Evolutionary conservation across 2,329 filamentous ascomycete genomes (phyloP).

Genomic region (Fusarium dimerum): DNA sequence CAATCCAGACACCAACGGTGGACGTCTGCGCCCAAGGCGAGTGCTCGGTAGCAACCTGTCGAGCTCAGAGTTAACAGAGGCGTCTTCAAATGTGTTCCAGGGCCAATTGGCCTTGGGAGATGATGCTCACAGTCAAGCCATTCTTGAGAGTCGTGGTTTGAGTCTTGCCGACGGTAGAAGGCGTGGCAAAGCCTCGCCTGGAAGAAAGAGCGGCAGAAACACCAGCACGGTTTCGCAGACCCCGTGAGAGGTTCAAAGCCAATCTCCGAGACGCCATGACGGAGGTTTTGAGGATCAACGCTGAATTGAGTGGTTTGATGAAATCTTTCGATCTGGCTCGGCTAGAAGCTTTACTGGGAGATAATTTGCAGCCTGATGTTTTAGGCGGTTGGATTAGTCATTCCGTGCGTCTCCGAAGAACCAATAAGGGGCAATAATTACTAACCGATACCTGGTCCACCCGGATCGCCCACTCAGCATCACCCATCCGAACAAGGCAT

Average conservation of each 20-base stretch:
- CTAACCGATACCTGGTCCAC: conserved; percentile 25
- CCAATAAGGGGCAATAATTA: conserved; percentile 41
- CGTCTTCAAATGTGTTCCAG: conserved; percentile 17
- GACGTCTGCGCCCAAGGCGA: conserved; percentile 98
- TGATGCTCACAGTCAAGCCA: conserved; percentile 80
- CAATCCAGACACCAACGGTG: conserved; percentile 98
- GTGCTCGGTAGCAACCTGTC: conserved; percentile 93
- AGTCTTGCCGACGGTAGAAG: conserved; percentile 78
- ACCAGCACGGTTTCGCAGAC: conserved; percentile 84
- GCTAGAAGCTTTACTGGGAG: conserved; percentile 47
- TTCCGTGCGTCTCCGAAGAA: conserved; percentile 45
- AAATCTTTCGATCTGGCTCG: conserved; percentile 48
- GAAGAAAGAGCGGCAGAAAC: conserved; percentile 76
- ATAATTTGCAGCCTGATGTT: conserved; percentile 46
- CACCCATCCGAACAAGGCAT: conserved; percentile 4
- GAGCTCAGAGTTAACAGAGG: conserved; percentile 25
- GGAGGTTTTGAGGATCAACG: conserved; percentile 51
- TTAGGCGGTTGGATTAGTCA: conserved; percentile 40
- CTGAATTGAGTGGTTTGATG: conserved; percentile 59
- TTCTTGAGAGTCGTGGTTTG: conserved; percentile 96
- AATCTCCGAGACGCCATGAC: conserved; percentile 96
- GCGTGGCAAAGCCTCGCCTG: conserved; percentile 87
- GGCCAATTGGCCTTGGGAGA: conserved; percentile 40
- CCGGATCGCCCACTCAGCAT: conserved; percentile 13
- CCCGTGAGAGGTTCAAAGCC: conserved; percentile 90